These are phyloP conservation scores for Ascochyta clinopodiicola DNA, from an alignment of 2,329 filamentous ascomycete genomes.

Conservation along the genomic window DNA sequence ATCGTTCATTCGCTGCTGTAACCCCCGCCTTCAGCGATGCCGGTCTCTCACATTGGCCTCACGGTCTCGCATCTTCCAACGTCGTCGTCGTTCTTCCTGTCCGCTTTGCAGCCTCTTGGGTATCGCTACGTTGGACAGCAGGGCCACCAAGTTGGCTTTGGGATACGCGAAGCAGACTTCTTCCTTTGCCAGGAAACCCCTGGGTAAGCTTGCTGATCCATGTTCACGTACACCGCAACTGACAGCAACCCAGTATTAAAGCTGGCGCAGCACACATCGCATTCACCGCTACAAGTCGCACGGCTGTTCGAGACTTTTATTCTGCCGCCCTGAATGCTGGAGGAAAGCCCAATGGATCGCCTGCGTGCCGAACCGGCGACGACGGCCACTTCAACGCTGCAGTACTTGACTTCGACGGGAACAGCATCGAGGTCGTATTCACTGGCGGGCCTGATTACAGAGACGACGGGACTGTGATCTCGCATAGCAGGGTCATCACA, in stretches of 20 bases:
- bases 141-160: constrained; percentile 67
- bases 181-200: constrained; percentile 68
- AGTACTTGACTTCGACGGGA: constrained; percentile 79
- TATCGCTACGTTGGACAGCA: constrained; percentile 72
- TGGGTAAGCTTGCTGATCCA: constrained; percentile 53
- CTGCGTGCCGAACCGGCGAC: constrained; percentile 59
- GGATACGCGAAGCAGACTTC: constrained; percentile 66
- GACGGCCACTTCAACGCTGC: constrained; percentile 67
- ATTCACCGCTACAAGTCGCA: constrained; percentile 70
- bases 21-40: constrained; percentile 53
- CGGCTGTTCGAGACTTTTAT: constrained; percentile 75
- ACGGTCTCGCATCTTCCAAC: constrained; percentile 79
- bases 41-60: constrained; percentile 67
- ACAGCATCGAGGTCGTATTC: constrained; percentile 80
- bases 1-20: constrained; percentile 23
- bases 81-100: constrained; percentile 83
- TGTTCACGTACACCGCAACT: constrained; percentile 29
- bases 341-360: constrained; percentile 64
- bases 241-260: constrained; percentile 47
- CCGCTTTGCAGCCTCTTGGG: constrained; percentile 77
- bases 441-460: constrained; percentile 51
- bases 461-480: constrained; percentile 50
- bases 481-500: constrained; percentile 55
- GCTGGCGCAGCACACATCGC: constrained; percentile 67
- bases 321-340: constrained; percentile 71